phyloP scores from a whole-genome alignment of 83 land plant species.

The Picea engelmannii region DNA sequence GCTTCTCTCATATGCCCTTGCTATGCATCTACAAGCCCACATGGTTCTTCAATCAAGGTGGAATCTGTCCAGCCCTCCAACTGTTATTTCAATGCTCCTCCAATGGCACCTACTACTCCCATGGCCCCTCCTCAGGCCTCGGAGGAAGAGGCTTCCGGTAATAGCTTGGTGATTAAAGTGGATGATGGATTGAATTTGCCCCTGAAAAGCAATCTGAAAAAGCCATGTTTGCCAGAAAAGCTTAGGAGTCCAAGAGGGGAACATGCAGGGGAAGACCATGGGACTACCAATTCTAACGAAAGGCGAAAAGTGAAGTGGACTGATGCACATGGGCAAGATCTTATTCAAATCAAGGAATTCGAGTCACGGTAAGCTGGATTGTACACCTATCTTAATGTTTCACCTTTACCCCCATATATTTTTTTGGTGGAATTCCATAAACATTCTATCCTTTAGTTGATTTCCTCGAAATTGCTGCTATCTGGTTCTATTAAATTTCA shows the following conservation, averaged over 20 bases:
- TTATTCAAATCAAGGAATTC: constrained; percentile 62
- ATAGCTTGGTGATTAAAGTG: constrained; percentile 4
- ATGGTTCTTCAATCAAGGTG: constrained; percentile 28
- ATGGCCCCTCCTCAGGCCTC: neutral
- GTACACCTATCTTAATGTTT: too few species aligned
- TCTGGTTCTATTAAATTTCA: too few species aligned
- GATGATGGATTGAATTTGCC: constrained; percentile 14
- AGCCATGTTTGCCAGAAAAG: constrained; percentile 7
- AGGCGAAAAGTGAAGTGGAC: constrained; percentile 72
- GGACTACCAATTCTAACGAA: constrained; percentile 18
- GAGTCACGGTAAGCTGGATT: constrained; percentile 41
- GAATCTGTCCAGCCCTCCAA: constrained; percentile 28
- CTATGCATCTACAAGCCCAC: too few species aligned
- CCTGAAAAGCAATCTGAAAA: constrained; percentile 58
- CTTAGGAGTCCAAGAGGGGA: constrained; percentile 4
- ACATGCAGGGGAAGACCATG: constrained; percentile 2
- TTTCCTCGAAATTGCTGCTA: too few species aligned
- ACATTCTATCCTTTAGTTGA: too few species aligned
- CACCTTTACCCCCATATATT: too few species aligned
- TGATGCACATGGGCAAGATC: constrained; percentile 62
- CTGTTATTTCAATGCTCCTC: neutral
- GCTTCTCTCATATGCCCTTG: too few species aligned
- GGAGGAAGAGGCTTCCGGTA: too few species aligned
- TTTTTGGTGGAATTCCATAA: too few species aligned
- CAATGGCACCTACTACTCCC: constrained; percentile 3